Base-by-base conservation (phyloP, 129 eudicot species). In the Solidago caesia region DNA sequence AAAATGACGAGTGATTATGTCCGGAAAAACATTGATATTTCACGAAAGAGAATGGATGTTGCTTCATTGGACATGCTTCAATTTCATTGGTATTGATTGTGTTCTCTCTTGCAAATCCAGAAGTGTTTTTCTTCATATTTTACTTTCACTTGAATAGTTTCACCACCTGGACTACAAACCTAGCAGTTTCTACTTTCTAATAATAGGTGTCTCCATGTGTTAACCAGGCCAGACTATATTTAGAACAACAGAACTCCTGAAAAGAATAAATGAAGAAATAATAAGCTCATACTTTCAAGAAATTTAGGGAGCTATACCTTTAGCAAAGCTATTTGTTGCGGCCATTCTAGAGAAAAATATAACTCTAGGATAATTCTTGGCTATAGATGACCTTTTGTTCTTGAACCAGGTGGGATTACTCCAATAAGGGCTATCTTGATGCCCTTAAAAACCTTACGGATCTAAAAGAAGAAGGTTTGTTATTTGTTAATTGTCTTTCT, bases 1-100 rank as follows among this genome's bases (percentile, higher is more conserved):
- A 95, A 91, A 86, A 95, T 95, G 99, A 91, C 99, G 0, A 81
- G 97, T 67, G 84, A 83, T 75, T 95, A 77, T 72, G 99, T 95
- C 63, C 83, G 83, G 56, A 77, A 87, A 69, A 84, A 83, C 92
- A 95, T 95, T 53, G 81, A 95, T 70, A 82, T 91, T 39, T 95
- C 99, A 26, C 82, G 97, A 26, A 95, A 84, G 85, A 89, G 99
- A 82, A 95, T 95, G 99, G 99, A 95, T 81, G 99, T 95, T 85
- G 87, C 94, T 64, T 73, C 92, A 58, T 84, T 95, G 71, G 99
- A 95, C 84, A 95, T 95, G 99, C 99, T 95, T 84, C 99, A 95
- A 53, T 95, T 95, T 71, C 99, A 95, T 80, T 95, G 99, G 99
- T 95, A 88, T 39, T 12, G 4, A 75, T 14, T 29, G 13, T 74